phyloP scores from a whole-genome alignment of 1,139 yeast species.

The Diutina rugosa region DNA sequence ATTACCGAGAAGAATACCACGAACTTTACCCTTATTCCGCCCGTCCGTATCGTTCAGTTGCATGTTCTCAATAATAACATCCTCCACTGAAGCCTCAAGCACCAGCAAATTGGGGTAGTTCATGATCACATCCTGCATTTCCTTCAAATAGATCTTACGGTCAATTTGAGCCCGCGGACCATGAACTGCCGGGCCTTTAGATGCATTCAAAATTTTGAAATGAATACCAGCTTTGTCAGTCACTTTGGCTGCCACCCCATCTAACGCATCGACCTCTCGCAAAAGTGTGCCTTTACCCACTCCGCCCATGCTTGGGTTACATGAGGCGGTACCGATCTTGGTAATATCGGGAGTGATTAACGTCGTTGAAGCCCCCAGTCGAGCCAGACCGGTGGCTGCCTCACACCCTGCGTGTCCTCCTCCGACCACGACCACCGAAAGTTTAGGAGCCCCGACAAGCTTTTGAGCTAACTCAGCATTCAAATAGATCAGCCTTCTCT shows the following conservation, averaged over 20 bases:
- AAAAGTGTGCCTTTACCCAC: conserved; percentile 93
- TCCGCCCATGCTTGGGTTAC: conserved; percentile 98
- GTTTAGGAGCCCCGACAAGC: background rate
- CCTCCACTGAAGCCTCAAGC: conserved; percentile 70
- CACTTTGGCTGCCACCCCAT: conserved; percentile 75
- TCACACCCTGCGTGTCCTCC: conserved; percentile 99
- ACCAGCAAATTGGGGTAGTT: conserved; percentile 50
- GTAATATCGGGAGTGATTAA: conserved; percentile 64
- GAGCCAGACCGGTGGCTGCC: conserved; percentile 88
- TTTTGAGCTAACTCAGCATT: background rate
- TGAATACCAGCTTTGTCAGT: conserved; percentile 92
- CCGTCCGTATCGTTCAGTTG: conserved; percentile 16
- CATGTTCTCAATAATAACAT: conserved; percentile 40
- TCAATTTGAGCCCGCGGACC: conserved; percentile 98
- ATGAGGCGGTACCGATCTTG: conserved; percentile 88
- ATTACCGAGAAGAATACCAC: conserved; percentile 61
- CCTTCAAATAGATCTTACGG: conserved; percentile 58
- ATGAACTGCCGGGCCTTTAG: conserved; percentile 96
- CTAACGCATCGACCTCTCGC: conserved; percentile 91
- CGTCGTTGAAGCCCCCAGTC: conserved; percentile 63
- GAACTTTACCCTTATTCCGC: conserved; percentile 30
- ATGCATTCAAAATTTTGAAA: conserved; percentile 72
- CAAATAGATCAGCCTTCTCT: background rate
- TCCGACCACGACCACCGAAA: conserved; percentile 79
- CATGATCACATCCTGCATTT: conserved; percentile 63